Conservation (phyloP, 352 stramenopile species). For the Pythium phragmiticola region DNA sequence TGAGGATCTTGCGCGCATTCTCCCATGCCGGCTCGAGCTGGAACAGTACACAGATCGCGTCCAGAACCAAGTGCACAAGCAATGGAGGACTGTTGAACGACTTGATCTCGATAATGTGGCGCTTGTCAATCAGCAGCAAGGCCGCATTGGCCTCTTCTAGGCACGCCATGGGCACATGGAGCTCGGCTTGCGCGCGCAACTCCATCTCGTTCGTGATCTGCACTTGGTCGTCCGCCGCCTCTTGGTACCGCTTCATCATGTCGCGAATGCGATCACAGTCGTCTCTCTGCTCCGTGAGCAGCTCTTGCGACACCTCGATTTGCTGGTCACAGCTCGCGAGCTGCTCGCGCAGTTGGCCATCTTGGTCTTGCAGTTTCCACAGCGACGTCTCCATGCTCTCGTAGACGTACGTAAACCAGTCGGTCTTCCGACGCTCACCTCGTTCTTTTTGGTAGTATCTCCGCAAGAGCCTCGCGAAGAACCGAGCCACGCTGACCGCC, state of each 20-base stretch:
- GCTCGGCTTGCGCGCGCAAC: conserved; percentile 44
- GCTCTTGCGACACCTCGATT: conserved; percentile 28
- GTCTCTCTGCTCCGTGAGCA: conserved; percentile 39
- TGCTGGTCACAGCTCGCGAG: conserved; percentile 29
- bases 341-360: conserved; percentile 23
- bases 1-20: conserved; percentile 58
- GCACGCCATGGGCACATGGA: conserved; percentile 56
- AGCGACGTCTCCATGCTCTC: conserved; percentile 36
- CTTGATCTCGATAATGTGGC: conserved; percentile 83
- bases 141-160: conserved; percentile 69
- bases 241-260: conserved; percentile 64
- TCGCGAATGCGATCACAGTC: conserved; percentile 45
- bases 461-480: conserved; percentile 28
- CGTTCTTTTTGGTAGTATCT: conserved; percentile 18
- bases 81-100: conserved; percentile 73
- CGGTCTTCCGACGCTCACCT: conserved; percentile 13
- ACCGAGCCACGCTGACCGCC: conserved; percentile 9
- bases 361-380: conserved; percentile 37
- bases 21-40: conserved; percentile 71
- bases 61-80: conserved; percentile 68
- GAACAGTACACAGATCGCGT: conserved; percentile 74
- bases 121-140: conserved; percentile 62
- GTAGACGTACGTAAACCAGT: conserved; percentile 33
- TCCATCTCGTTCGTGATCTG: conserved; percentile 67
- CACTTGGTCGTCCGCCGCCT: conserved; percentile 59